Conservation (phyloP, 2,329 filamentous ascomycete species). For the Colletotrichum graminicola region DNA sequence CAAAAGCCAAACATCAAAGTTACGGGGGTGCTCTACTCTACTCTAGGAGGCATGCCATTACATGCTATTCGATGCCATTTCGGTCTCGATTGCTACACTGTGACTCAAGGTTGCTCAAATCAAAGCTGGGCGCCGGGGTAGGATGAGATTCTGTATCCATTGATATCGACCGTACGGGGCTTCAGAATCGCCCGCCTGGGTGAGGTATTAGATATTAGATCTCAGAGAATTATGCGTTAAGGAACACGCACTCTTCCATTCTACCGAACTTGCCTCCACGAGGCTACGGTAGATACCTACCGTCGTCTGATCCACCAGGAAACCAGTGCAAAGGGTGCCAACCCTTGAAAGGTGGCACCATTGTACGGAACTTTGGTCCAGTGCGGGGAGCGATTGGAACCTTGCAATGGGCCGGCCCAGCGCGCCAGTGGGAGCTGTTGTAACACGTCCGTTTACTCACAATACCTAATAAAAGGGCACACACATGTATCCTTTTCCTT, state of each 20-base stretch:
- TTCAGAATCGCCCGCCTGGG: background rate
- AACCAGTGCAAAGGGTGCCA: background rate
- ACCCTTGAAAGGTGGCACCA: background rate
- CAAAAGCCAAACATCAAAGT: constrained; percentile 20
- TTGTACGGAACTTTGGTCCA: background rate
- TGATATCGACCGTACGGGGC: too few species aligned
- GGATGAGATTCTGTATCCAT: background rate
- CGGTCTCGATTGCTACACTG: too few species aligned
- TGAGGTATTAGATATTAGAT: too few species aligned
- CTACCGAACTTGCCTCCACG: background rate
- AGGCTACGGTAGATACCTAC: background rate
- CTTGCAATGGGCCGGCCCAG: background rate
- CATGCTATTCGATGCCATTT: background rate
- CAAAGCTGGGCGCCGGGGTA: background rate
- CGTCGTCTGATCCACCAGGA: background rate
- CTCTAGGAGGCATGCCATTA: background rate
- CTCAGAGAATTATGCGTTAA: background rate
- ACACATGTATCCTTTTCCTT: too few species aligned
- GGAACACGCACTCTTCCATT: background rate
- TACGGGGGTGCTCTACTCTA: background rate
- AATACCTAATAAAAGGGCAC: too few species aligned
- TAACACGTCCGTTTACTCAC: background rate
- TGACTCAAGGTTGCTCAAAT: background rate
- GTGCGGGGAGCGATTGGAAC: background rate
- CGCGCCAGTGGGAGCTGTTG: background rate